Evolutionary conservation across 2,329 filamentous ascomycete species (phyloP).

Genomic region (Zarea fungicola): DNA sequence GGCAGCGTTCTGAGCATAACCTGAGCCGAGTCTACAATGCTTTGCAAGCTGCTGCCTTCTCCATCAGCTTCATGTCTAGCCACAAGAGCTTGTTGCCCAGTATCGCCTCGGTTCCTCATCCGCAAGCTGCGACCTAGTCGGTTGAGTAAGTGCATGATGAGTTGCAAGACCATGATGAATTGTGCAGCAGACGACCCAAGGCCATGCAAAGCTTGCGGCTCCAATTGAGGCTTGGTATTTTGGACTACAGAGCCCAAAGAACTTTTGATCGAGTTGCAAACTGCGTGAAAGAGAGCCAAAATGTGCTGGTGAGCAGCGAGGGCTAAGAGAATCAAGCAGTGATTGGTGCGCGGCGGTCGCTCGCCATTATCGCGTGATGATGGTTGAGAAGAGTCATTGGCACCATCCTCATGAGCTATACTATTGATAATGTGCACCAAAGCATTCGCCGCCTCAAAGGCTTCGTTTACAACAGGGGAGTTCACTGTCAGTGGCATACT

Average conservation of each 20-base stretch:
- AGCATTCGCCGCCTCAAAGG: neutral
- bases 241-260: neutral
- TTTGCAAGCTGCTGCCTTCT: neutral
- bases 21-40: neutral
- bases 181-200: neutral
- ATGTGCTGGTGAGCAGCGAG: neutral
- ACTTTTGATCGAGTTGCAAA: neutral
- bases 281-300: neutral
- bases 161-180: neutral
- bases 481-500: neutral
- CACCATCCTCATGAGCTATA: neutral
- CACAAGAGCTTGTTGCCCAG: neutral
- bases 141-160: neutral
- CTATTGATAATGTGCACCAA: neutral
- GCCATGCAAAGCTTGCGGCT: neutral
- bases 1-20: neutral
- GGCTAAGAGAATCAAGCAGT: neutral
- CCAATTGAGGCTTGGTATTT: neutral
- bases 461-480: neutral
- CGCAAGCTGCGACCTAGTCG: neutral
- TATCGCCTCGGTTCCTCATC: neutral
- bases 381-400: neutral
- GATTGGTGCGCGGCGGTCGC: neutral
- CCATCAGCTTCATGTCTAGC: neutral
- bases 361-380: too few relatives aligned